Percentiles rank a stretch among this genome's conserved stretches.
phyloP scores from a whole-genome alignment of 179 eudicot species.

The Actinidia polygama region DNA sequence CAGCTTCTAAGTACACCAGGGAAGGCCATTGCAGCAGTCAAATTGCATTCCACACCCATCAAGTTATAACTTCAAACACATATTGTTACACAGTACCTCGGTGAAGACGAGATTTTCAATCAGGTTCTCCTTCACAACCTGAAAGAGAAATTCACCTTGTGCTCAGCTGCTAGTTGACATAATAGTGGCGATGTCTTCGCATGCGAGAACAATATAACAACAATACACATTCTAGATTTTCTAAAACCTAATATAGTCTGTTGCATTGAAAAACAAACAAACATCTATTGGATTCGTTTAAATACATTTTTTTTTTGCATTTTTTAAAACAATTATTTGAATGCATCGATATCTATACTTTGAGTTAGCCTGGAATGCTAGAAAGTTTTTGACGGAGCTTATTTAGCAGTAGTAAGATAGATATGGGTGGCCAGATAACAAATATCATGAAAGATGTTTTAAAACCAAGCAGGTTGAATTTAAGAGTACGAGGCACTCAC shows the following conservation, averaged over 20 bases:
- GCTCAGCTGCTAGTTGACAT: not conserved
- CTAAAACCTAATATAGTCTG: not conserved
- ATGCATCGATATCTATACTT: not conserved
- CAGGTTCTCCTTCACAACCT: not conserved
- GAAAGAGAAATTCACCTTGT: not conserved
- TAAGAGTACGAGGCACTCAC: not conserved
- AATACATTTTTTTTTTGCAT: too few relatives aligned
- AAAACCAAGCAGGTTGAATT: not conserved
- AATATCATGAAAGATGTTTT: not conserved
- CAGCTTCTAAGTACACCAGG: not conserved
- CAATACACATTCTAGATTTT: not conserved
- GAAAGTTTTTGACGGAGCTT: not conserved
- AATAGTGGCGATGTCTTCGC: not conserved
- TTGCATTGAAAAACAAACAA: not conserved
- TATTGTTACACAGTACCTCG: not conserved
- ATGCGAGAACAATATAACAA: not conserved
- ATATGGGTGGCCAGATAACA: not conserved
- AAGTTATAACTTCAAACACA: constrained; percentile 5
- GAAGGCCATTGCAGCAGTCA: not conserved
- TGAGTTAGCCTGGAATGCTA: not conserved
- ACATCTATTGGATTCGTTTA: too few relatives aligned
- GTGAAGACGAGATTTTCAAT: not conserved
- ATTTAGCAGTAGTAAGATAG: not conserved
- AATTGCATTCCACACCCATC: not conserved
- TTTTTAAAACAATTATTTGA: not conserved